These are phyloP conservation scores for Voacanga thouarsii DNA, from an alignment of 257 asterid genomes.

Conservation along the genomic window DNA sequence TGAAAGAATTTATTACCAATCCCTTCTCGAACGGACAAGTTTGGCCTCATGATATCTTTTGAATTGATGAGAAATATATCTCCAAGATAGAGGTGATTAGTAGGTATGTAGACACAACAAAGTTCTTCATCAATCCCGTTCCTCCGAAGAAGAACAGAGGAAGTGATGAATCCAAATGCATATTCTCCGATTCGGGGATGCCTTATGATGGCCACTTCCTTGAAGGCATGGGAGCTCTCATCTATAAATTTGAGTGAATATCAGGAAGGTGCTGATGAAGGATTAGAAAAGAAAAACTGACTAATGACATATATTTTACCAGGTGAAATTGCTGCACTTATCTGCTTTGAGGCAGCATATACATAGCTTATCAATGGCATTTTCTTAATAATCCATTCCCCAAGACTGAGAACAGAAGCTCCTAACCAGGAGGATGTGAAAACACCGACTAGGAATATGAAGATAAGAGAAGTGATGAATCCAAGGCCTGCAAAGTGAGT, in stretches of 20 bases:
- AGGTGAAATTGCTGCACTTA: constrained; percentile 31
- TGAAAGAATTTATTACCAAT: constrained; percentile 13
- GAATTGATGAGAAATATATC: constrained; percentile 22
- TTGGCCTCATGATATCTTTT: constrained; percentile 23
- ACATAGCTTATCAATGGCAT: constrained; percentile 27
- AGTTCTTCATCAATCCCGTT: constrained; percentile 21
- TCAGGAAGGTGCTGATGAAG: not conserved
- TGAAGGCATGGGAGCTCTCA: constrained; percentile 22
- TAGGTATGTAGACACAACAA: constrained; percentile 22
- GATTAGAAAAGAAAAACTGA: not conserved
- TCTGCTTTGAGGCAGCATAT: constrained; percentile 26
- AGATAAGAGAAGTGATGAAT: constrained; percentile 24
- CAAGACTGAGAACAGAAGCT: constrained; percentile 24
- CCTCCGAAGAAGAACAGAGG: constrained; percentile 19
- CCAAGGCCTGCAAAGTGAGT: constrained; percentile 22
- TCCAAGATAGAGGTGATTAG: constrained; percentile 31
- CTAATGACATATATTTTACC: not conserved
- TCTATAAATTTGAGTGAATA: constrained; percentile 6
- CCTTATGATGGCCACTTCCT: constrained; percentile 31
- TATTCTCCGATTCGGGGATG: constrained; percentile 27
- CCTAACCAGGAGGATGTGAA: constrained; percentile 30
- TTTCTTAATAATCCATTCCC: constrained; percentile 28
- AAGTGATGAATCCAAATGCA: constrained; percentile 30
- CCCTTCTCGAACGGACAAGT: constrained; percentile 25
- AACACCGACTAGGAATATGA: constrained; percentile 29